Conservation (phyloP, 2,329 filamentous ascomycete species). For the Boeremia exigua region DNA sequence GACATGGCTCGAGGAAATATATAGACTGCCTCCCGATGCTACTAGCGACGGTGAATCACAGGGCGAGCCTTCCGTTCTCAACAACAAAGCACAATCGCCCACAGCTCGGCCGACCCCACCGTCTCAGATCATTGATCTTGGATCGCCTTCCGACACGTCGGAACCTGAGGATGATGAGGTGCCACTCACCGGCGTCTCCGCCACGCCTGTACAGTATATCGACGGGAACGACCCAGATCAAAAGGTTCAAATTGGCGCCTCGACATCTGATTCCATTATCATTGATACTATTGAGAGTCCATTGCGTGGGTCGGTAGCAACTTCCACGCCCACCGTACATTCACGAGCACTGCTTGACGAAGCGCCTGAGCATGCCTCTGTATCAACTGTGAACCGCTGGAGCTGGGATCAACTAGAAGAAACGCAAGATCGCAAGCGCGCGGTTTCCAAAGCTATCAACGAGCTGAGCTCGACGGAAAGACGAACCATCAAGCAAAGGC, state of each 20-base stretch:
- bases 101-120: background rate
- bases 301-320: background rate
- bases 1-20: slow-evolving; percentile 50
- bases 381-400: slow-evolving; percentile 37
- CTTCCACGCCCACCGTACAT: background rate
- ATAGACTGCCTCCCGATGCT: slow-evolving; percentile 5
- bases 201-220: background rate
- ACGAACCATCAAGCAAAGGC: slow-evolving; percentile 30
- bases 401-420: slow-evolving; percentile 46
- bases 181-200: background rate
- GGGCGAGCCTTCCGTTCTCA: background rate
- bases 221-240: background rate
- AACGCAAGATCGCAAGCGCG: slow-evolving; percentile 50
- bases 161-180: background rate
- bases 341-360: slow-evolving; percentile 13
- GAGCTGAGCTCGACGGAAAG: slow-evolving; percentile 33
- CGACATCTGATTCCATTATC: slow-evolving; percentile 5
- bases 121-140: slow-evolving; percentile 27
- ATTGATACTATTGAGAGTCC: slow-evolving; percentile 13
- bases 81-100: background rate
- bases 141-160: slow-evolving; percentile 22
- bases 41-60: slow-evolving; percentile 4
- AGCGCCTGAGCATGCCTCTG: slow-evolving; percentile 36
- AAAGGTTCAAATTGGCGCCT: background rate
- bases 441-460: slow-evolving; percentile 53